Base-by-base conservation (phyloP, 2,329 filamentous ascomycete species). In the Colletotrichum sp. region DNA sequence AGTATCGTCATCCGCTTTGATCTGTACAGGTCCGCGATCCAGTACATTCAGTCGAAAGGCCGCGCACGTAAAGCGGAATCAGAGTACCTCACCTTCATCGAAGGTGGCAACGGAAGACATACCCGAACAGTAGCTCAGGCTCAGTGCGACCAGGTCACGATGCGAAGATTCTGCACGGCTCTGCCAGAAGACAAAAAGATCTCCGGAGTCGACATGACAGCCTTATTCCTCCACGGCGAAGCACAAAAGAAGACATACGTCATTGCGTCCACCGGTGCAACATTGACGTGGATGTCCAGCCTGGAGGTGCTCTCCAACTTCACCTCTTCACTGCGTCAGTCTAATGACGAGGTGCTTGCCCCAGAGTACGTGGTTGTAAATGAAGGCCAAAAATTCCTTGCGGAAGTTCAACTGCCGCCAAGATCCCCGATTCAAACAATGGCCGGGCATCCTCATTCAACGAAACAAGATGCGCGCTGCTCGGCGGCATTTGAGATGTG, bases 21-120 rank as follows among this genome's bases (percentile, higher is more conserved):
- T 80, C 89, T 98, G 4, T 98, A 95, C 83, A 88, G 89, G 13
- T 98, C 96, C 0, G 92, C 98, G 82, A 98, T 98, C 66, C 94
- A 98, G 79, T 98, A 98, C 80, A 92, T 98, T 24, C 97, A 99
- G 82, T 98, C 96, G 16, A 91, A 95, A 75, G 97, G 97, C 1
- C 91, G 97, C 68, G 97, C 97, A 15, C 90, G 97, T 51, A 93
- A 95, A 78, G 82, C 85, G 1, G 89, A 93, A 69, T 98, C 97
- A 0, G 92, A 90, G 76, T 98, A 96, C 81, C 89, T 96, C 38
- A 94, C 94, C 78, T 96, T 99, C 94, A 81, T 95, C 4, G 96
- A 98, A 80, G 80, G 83, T 2, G 89, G 88, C 9, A 98, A 98
- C 78, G 76, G 81, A 15, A 84, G 85, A 0, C 93, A 98, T 64